Base-by-base conservation (phyloP, 2,329 filamentous ascomycete genomes). In the Thermoascus crustaceus region DNA sequence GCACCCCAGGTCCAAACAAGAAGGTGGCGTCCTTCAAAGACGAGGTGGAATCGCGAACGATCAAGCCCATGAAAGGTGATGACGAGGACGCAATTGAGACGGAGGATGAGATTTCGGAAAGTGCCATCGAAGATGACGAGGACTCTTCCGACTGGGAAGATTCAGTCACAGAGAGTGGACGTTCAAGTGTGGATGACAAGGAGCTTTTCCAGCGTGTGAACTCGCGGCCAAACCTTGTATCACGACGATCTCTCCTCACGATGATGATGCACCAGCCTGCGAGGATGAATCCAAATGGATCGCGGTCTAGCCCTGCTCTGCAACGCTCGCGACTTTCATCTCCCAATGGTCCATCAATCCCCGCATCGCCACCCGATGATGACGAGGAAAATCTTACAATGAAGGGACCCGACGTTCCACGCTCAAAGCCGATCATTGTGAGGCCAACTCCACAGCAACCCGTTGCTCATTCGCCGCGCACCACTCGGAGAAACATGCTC, bases 401-500 rank as follows among this genome's bases (percentile, higher is more conserved):
- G 71, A 69, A 70, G 49, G 75, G 73, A 25, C 65, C 67, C 38
- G 78, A 82, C 51, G 68, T 80, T 30, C 76, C 82, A 26, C 75
- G 81, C 27, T 80, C 85, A 1, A 86, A 89, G 59, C 86, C 88
- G 18, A 94, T 94, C 53, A 76, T 80, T 52, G 76, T 80, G 54
- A 80, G 78, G 9, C 75, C 81, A 13, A 74, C 74, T n/a, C 79
- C 79, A 38, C 68, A 68, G 4, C 77, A 83, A 45, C 82, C 85
- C 37, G 77, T 80, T 18, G 84, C 86, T 2, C 73, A 94, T 45
- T 96, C 91, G 4, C 91, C 91, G 3, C 78, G 87, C 39, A 95
- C 89, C 0, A 95, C 88, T 0, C 78, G 91, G 34, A 78, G 88
- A 41, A 93, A 95, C 62, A 98, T 98, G 91, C 74, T 98, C 38